Evolutionary conservation across 2,329 filamentous ascomycete genomes (phyloP), one percentile per base, ranked within the genome.

Genomic region (Botrytis fabae): DNA sequence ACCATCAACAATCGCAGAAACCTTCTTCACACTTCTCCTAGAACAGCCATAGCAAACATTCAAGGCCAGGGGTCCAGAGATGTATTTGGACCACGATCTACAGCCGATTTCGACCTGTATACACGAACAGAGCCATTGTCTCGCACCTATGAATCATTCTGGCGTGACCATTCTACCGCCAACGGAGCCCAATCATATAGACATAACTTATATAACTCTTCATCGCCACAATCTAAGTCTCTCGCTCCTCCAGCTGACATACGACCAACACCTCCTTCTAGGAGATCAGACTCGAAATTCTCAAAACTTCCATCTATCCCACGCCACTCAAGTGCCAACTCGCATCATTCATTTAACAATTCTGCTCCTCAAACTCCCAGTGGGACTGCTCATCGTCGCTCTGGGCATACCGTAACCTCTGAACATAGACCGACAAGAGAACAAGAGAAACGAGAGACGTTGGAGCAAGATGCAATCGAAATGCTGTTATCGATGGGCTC

Each of bases 401-500:
- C 71, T 14, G 76, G 77, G 16, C 75, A 75, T 59, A 46, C 64
- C 7, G 90, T 90, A 74, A 92, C 91, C 44, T 90, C 80, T 40
- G 76, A 91, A 0, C 91, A 90, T 72, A 91, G 93, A 75, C 90
- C 89, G 35, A 84, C 88, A 14, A 88, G 92, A 69, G 93, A 96
- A 79, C 51, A 28, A 57, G n/a, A 57, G 51, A 57, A 96, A 79
- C 51, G 51, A 28, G n/a, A 57, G n/a, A 57, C 51, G 7, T 12
- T 28, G 18, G 51, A 57, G 79, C 92, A 94, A 79, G 93, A 95
- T 78, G 93, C 93, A 9, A 90, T 95, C 64, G 93, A 95, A 79
- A 92, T 92, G 0, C 83, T 96, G 38, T 84, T 95, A 40, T 94
- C 95, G 79, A 92, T 96, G 89, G 94, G 92, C 78, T 93, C 91